Evolutionary conservation across 2,329 filamentous ascomycete genomes (phyloP), one percentile per base, ranked within the genome.

Genomic region (Xylaria sp.): DNA sequence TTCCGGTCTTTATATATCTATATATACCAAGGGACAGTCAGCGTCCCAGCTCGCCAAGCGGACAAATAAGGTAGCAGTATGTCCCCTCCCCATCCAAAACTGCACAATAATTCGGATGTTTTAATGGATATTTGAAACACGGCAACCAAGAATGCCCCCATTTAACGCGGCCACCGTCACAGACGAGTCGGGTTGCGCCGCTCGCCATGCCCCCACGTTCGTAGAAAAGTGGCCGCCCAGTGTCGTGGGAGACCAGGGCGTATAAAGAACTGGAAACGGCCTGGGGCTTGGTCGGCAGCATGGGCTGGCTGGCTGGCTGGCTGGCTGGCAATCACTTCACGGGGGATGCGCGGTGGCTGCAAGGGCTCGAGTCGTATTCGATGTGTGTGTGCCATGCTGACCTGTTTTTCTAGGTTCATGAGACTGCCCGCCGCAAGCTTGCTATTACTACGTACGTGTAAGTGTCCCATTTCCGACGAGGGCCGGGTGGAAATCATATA

Each of bases 401-500:
- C 67, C 62, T 60, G 53, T 36, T 58, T 58, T 65, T 39, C 62
- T 56, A 67, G 67, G 66, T 60, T 67, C 36, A 68, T n/a, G 59
- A 70, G 50, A 39, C 65, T 72, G 69, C 36, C 61, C 61, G 41
- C 67, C 55, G 62, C 60, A 60, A 71, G 68, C 64, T n/a, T n/a
- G n/a, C n/a, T n/a, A n/a, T n/a, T n/a, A n/a, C n/a, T n/a, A n/a
- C n/a, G n/a, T 72, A 70, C 70, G 67, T 70, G 70, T 72, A 73
- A 72, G 73, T 72, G 72, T 65, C 72, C 69, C 70, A 63, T 72
- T 76, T 77, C 74, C 74, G 75, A 77, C 72, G 75, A 73, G 63
- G 71, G 53, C 70, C 70, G 70, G 72, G 72, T 71, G 71, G 72
- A 68, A 68, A 72, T 73, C 58, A 56, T 58, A 71, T 73, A 64